A percentile compares a stretch with the other conserved stretches of the same genome.
phyloP scores from a whole-genome alignment of 177 flowering plant genomes.

The Telopea speciosissima region DNA sequence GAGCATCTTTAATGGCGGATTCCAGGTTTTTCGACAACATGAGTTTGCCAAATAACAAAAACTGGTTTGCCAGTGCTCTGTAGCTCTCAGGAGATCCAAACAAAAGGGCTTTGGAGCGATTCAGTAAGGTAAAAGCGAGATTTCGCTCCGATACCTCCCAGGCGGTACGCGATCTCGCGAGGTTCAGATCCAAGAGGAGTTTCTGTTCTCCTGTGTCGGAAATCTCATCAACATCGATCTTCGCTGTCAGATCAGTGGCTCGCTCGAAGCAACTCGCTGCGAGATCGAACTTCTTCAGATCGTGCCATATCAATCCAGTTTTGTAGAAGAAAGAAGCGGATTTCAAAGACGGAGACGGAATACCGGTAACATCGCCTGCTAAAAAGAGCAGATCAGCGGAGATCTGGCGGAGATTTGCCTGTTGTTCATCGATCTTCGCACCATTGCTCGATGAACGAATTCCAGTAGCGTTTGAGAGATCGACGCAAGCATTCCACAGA shows the following conservation, averaged over 20 bases:
- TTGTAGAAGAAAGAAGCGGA: constrained; percentile 73
- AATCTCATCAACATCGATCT: constrained; percentile 28
- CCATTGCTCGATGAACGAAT: constrained; percentile 13
- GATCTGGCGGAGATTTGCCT: constrained; percentile 68
- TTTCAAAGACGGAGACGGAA: constrained; percentile 74
- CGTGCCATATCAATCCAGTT: constrained; percentile 76
- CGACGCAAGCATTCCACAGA: constrained; percentile 95
- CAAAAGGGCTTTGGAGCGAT: constrained; percentile 54
- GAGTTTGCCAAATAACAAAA: constrained; percentile 60
- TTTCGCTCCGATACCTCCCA: constrained; percentile 72
- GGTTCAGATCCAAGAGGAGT: constrained; percentile 27
- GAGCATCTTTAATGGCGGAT: constrained; percentile 34
- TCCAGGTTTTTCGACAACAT: constrained; percentile 30
- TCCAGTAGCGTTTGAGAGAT: constrained; percentile 55
- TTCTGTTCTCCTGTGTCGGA: constrained; percentile 47
- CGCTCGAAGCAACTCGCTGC: constrained; percentile 75
- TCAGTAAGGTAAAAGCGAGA: constrained; percentile 54
- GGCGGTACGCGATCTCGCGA: constrained; percentile 42
- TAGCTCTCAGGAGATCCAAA: constrained; percentile 52
- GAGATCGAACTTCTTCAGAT: constrained; percentile 46
- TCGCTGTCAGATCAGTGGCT: constrained; percentile 61
- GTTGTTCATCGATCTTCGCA: constrained; percentile 20
- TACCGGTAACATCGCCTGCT: constrained; percentile 51
- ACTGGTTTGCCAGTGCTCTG: constrained; percentile 56
- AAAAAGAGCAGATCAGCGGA: constrained; percentile 63